These are phyloP conservation scores for Grammothele lineata DNA, from an alignment of 768 basidiomycete genomes.

Conservation along the genomic window DNA sequence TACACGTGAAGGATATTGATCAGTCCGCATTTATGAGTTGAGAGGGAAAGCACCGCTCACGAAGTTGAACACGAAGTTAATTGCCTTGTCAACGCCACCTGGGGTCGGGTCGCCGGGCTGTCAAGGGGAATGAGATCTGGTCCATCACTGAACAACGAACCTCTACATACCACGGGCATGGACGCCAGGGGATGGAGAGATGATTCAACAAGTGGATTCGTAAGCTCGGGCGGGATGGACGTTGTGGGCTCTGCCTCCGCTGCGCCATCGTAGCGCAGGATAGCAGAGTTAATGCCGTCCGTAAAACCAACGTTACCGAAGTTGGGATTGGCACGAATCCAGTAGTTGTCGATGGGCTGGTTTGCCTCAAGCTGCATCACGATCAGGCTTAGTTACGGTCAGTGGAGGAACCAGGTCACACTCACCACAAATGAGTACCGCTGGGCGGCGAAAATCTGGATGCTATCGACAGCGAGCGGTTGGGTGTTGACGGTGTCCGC, in stretches of 20 bases:
- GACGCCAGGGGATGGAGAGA: constrained; percentile 34
- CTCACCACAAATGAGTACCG: constrained; percentile 44
- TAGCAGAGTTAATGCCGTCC: constrained; percentile 44
- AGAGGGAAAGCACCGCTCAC: neutral
- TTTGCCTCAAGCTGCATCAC: no score
- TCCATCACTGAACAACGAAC: no score
- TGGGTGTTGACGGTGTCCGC: constrained; percentile 40
- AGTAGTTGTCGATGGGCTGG: constrained; percentile 36
- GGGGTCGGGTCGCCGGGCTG: constrained; percentile 18
- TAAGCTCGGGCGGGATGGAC: constrained; percentile 21
- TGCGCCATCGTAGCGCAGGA: constrained; percentile 48
- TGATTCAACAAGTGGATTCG: constrained; percentile 40
- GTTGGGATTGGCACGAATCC: constrained; percentile 46
- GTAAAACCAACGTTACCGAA: constrained; percentile 30
- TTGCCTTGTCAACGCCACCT: constrained; percentile 19
- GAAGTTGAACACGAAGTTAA: constrained; percentile 21
- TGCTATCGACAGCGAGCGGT: constrained; percentile 38
- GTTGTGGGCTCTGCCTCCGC: constrained; percentile 38
- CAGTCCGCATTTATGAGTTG: neutral
- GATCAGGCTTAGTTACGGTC: neutral
- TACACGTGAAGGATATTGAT: constrained; percentile 24
- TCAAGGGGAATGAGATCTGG: no score
- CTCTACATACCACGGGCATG: no score
- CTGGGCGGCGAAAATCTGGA: constrained; percentile 46
- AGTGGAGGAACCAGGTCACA: neutral